Evolutionary conservation across 2,329 filamentous ascomycete species (phyloP).

Genomic region (Penicillium frequentans): DNA sequence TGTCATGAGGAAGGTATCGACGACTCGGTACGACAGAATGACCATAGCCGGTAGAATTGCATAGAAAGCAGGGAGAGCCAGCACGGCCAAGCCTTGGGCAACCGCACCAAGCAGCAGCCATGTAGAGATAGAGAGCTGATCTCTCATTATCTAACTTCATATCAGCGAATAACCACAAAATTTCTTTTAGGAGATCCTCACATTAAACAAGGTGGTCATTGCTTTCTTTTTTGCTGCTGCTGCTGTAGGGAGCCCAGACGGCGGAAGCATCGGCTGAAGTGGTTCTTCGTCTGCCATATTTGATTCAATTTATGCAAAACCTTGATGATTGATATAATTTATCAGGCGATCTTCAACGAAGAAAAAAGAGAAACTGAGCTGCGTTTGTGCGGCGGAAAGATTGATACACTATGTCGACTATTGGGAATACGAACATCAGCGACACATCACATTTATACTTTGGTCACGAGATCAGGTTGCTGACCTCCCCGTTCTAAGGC

Average conservation of each 20-base stretch:
- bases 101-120: neutral
- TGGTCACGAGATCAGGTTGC: too few species aligned
- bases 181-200: neutral
- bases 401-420: neutral
- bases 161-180: neutral
- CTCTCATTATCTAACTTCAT: neutral
- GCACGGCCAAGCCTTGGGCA: neutral
- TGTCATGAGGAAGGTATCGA: slow-evolving; percentile 36
- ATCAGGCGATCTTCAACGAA: neutral
- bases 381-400: neutral
- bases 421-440: neutral
- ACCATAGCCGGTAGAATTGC: slow-evolving; percentile 33
- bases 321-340: neutral
- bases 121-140: neutral
- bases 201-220: neutral
- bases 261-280: neutral
- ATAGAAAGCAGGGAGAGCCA: neutral
- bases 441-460: too few species aligned
- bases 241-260: neutral
- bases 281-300: neutral
- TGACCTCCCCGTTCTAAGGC: too few species aligned
- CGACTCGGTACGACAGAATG: slow-evolving; percentile 33
- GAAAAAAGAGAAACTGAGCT: neutral
- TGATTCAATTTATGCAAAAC: neutral
- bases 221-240: neutral